phyloP scores from a whole-genome alignment of 2,329 filamentous ascomycete genomes.

The Magnaporthales sp. region DNA sequence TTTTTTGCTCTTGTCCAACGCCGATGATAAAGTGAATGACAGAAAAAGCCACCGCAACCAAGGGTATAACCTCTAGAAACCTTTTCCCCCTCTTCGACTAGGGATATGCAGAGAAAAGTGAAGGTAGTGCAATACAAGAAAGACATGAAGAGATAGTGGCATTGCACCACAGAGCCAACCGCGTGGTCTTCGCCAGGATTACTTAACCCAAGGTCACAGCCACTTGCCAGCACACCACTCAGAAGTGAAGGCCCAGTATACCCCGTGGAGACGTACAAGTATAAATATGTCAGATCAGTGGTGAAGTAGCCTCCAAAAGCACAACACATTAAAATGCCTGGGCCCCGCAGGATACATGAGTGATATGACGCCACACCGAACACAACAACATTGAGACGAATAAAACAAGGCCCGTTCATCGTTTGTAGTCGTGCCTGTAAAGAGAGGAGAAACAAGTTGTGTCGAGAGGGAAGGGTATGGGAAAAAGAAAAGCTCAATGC shows the following conservation, averaged over 20 bases:
- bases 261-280: not conserved
- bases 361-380: not conserved
- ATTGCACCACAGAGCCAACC: not conserved
- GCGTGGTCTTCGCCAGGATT: not conserved
- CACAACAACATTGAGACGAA: not conserved
- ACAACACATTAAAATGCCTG: not conserved
- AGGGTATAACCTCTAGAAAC: constrained; percentile 7
- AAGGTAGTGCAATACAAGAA: not conserved
- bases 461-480: not conserved
- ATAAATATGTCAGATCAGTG: not conserved
- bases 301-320: not conserved
- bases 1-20: not conserved
- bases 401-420: not conserved
- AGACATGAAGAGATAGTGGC: not conserved
- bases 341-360: not conserved
- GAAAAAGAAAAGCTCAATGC: constrained; percentile 1
- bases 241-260: not conserved
- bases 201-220: not conserved
- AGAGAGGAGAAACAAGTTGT: not conserved
- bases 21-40: not conserved
- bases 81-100: not conserved
- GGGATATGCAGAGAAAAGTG: not conserved
- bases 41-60: constrained; percentile 3
- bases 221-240: not conserved
- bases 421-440: not conserved